Evolutionary conservation across 2,329 filamentous ascomycete species (phyloP), one percentile per base, ranked within the genome.

Genomic region (Ophiostoma perfectum): DNA sequence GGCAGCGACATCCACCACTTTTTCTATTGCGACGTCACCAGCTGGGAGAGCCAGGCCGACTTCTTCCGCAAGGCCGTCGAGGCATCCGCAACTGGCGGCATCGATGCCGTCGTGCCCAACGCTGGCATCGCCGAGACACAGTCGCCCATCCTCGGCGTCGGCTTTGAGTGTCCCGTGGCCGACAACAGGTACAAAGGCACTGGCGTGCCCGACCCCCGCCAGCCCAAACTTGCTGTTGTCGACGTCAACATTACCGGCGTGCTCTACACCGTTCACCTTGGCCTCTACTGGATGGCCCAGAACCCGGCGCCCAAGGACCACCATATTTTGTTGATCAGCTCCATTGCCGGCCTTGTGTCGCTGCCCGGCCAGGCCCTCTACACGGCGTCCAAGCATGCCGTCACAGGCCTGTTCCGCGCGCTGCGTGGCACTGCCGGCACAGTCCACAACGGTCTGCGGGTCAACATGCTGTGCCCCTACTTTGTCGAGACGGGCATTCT

Each of bases 401-500:
- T 90, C 0, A 79, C 88, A 1, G 88, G 87, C 0, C 78, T 90
- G 47, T 90, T 88, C 76, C 82, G 88, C 55, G 80, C 81, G 3
- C 77, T 90, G 65, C 81, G 87, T 16, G 74, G 78, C 11, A 82
- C 81, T 0, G 78, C 82, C 4, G 79, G 81, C 65, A 45, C 38
- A 9, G 63, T 47, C 63, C 72, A 77, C 18, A 77, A 81, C 66
- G 84, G 84, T 58, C 77, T 90, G 67, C 82, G 88, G 65, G 79
- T 89, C 72, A 90, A 90, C 75, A 80, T 90, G 75, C 76, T 90
- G 41, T 84, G 83, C 70, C 88, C 88, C 0, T 90, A 89, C 77
- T 90, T 89, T 76, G 78, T 80, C 72, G 83, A 86, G 72, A 87
- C 85, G 11, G 82, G 84, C 27, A 83, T 90, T 64, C 74, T 88